Percentiles rank a stretch among this genome's conserved stretches.
phyloP scores from a whole-genome alignment of 176 grass and related monocot species.

The Oryza australiensis region DNA sequence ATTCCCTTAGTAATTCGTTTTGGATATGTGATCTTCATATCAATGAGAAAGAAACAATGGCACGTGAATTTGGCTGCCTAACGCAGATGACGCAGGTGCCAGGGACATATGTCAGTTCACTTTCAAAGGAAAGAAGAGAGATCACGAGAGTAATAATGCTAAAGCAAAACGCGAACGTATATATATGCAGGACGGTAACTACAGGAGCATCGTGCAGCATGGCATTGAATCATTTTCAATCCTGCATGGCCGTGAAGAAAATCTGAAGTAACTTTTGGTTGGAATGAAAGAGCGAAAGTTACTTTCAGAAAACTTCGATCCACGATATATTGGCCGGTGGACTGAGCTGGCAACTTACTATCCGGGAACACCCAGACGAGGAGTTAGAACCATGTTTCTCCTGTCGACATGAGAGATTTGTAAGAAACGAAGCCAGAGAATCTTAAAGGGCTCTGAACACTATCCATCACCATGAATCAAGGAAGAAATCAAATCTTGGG shows the following conservation, averaged over 20 bases:
- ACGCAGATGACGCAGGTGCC: background rate
- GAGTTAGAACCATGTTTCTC: too few species aligned
- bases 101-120: background rate
- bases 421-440: too few species aligned
- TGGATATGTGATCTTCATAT: background rate
- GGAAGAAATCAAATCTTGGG: too few species aligned
- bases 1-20: background rate
- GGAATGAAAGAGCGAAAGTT: background rate
- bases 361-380: too few species aligned
- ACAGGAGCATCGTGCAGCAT: background rate
- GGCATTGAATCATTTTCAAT: too few species aligned
- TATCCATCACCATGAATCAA: too few species aligned
- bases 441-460: too few species aligned
- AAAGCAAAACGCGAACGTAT: slow-evolving; percentile 35
- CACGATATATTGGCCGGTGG: too few species aligned
- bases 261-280: background rate
- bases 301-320: too few species aligned
- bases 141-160: slow-evolving; percentile 4
- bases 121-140: background rate
- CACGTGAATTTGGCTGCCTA: background rate
- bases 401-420: too few species aligned
- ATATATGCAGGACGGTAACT: background rate
- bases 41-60: background rate
- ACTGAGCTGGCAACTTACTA: too few species aligned
- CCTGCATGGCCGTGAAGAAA: too few species aligned